These are phyloP conservation scores for Bigelowiella natans DNA, from an alignment of 78 protist species.

Conservation along the genomic window DNA sequence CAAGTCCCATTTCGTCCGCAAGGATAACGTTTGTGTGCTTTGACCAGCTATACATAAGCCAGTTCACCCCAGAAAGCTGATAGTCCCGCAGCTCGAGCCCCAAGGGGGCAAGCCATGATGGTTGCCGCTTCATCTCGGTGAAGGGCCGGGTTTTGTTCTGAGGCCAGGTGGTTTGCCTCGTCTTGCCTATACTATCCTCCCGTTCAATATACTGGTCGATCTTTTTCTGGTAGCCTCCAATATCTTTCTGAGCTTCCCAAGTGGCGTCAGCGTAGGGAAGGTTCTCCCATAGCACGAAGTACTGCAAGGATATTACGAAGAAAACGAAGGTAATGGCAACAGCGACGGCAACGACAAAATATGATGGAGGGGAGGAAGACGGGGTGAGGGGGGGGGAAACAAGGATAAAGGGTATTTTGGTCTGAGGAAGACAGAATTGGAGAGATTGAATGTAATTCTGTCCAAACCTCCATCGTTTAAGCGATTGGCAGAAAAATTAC, in stretches of 20 bases:
- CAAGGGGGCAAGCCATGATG: background rate
- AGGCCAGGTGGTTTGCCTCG: background rate
- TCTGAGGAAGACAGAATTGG: too few species aligned
- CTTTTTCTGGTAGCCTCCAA: background rate
- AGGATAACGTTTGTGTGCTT: constrained; percentile 16
- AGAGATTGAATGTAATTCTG: too few species aligned
- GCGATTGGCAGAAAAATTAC: too few species aligned
- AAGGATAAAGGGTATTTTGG: too few species aligned
- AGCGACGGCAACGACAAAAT: too few species aligned
- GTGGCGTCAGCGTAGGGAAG: background rate
- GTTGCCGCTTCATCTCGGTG: background rate
- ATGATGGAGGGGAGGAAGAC: too few species aligned
- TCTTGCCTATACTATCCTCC: background rate
- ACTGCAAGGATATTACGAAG: too few species aligned
- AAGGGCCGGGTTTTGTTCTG: background rate
- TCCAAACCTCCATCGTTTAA: too few species aligned
- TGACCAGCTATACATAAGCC: constrained; percentile 39
- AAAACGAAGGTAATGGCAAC: too few species aligned
- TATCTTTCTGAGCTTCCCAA: background rate
- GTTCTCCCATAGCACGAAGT: background rate
- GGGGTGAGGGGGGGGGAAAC: too few species aligned
- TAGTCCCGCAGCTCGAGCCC: constrained; percentile 60
- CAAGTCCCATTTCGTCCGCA: constrained; percentile 48
- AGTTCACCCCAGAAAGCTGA: constrained; percentile 74
- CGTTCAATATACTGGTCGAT: background rate